A percentile compares a stretch with the other conserved stretches of the same genome.
phyloP scores from a whole-genome alignment of 2,329 filamentous ascomycete genomes.

The Emericellopsis atlantica region DNA sequence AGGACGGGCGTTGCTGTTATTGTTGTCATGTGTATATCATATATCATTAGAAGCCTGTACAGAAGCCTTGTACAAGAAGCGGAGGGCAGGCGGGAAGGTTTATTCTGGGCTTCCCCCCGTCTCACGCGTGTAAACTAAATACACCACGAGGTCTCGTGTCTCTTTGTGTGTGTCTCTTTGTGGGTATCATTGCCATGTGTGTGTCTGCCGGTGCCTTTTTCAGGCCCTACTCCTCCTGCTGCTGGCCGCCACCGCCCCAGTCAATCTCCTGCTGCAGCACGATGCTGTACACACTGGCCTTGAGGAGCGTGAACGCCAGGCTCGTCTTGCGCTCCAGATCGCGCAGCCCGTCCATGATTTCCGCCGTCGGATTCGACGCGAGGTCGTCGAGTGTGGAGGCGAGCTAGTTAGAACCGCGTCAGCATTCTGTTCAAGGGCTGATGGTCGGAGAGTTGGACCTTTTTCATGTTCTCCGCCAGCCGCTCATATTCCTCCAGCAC shows the following conservation, averaged over 20 bases:
- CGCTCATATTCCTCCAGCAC: conserved; percentile 88
- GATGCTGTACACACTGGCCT: conserved; percentile 97
- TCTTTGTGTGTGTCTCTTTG: too few relatives aligned
- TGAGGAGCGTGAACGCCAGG: conserved; percentile 87
- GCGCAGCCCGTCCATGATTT: conserved; percentile 74
- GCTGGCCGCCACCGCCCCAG: conserved; percentile 39
- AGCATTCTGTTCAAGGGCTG: not conserved
- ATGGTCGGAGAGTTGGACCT: conserved; percentile 33
- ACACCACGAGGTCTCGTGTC: too few relatives aligned
- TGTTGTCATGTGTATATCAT: not conserved
- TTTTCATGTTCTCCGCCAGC: conserved; percentile 81
- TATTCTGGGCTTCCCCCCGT: too few relatives aligned
- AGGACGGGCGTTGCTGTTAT: not conserved
- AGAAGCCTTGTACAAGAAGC: too few relatives aligned
- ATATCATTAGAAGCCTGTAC: not conserved
- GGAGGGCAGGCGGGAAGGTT: too few relatives aligned
- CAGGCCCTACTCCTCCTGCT: conserved; percentile 10
- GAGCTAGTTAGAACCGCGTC: conserved; percentile 29
- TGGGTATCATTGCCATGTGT: too few relatives aligned
- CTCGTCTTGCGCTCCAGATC: conserved; percentile 90
- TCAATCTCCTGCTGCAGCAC: conserved; percentile 94
- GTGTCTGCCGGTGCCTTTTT: too few relatives aligned
- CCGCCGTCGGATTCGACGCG: conserved; percentile 59
- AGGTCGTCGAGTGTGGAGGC: conserved; percentile 49
- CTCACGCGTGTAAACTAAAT: too few relatives aligned